phyloP scores from a whole-genome alignment of 202 grass and related monocot species.

The Tripidium arundinaceum region DNA sequence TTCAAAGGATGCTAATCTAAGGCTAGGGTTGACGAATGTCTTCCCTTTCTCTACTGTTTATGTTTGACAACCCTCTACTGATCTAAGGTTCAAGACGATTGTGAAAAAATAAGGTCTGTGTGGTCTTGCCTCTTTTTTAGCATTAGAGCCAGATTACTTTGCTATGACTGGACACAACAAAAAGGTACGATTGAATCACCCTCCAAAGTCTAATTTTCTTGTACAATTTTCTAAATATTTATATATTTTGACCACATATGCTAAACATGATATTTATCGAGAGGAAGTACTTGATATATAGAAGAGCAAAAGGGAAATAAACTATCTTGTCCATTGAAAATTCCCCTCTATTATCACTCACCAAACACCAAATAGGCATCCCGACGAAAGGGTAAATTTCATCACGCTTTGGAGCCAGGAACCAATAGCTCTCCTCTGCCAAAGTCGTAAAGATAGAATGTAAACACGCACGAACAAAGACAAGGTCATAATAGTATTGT shows the following conservation, averaged over 20 bases:
- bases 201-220: not conserved
- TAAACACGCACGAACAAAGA: slow-evolving; percentile 23
- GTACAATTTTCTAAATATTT: not conserved
- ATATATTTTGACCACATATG: not conserved
- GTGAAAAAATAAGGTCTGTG: not conserved
- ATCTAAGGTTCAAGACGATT: not conserved
- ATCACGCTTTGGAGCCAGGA: not conserved
- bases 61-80: too few species aligned
- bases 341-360: not conserved
- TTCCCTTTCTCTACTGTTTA: not conserved
- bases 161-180: not conserved
- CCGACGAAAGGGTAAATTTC: not conserved
- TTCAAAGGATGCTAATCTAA: not conserved
- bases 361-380: not conserved
- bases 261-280: not conserved
- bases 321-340: not conserved
- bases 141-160: not conserved
- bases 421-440: not conserved
- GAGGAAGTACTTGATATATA: not conserved
- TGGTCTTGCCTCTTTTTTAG: not conserved
- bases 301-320: not conserved
- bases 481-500: not conserved
- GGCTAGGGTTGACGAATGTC: not conserved
- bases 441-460: slow-evolving; percentile 36
- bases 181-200: not conserved